Base-by-base conservation (phyloP, 441 rosid genomes). In the Pelargonium citronellum region DNA sequence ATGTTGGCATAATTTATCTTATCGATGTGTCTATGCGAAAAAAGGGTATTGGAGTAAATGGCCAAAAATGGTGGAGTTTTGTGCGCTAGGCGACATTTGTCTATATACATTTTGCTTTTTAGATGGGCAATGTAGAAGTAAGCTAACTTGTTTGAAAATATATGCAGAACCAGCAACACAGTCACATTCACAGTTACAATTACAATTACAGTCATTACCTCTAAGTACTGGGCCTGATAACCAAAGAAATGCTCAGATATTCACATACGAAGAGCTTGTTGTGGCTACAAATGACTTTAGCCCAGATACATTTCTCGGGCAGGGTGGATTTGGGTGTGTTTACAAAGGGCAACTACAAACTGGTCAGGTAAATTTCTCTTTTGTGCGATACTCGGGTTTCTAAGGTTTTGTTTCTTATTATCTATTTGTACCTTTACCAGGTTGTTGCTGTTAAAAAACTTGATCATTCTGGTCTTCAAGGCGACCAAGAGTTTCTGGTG, bases 381-480 rank as follows among this genome's bases (percentile, higher is more conserved):
- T 53, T 17, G 19, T 53, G 60, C 2, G 6, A 4, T 19, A n/a
- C 60, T n/a, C 60, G 9, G 60, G 60, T 53, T 53, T 16, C 17
- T 7, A 53, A 53, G 60, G 60, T 15, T 16, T 53, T 16, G 20
- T 15, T 53, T 53, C 60, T n/a, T 16, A 15, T 19, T n/a, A 16
- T 53, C 20, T 5, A 16, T 16, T 53, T 53, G 5, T 53, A 5
- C 60, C 22, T 53, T 53, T 19, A 53, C 20, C 60, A 53, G 60
- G 60, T 16, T n/a, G 60, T 53, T n/a, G 60, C 60, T 6, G 60
- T 53, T 53, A 53, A 53, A 13, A 53, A 53, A 53, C 60, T 53
- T 4, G 60, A 53, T 10, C 19, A n/a, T 15, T 15, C 60, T 4
- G 22, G 60, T 16, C 20, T n/a, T 6, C 60, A 53, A 53, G 60